Evolutionary conservation across 768 basidiomycete genomes (phyloP), one percentile per base, ranked within the genome.

Genomic region (Exidia glandulosa): DNA sequence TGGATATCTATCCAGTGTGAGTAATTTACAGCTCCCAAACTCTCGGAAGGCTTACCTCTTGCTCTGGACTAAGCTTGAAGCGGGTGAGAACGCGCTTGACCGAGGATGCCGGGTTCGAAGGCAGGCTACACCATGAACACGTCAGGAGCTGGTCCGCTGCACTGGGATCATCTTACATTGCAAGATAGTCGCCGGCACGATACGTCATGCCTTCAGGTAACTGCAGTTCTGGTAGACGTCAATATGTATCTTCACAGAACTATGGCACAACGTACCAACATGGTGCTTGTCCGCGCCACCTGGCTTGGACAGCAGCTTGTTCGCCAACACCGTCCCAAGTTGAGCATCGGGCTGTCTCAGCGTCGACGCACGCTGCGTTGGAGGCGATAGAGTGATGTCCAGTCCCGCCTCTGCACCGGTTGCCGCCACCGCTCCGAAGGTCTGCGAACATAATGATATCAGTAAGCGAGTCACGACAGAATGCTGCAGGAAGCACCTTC

Each of bases 1-100:
- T 59, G 6, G 71, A 64, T 48, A 77, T 69, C 75, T 76, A 54
- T 1, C 25, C 14, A 25, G 27, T 36, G 29, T 32, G 10, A 9
- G 48, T 32, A 3, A 23, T 27, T 27, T 6, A 7, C n/a, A 29
- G 14, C 4, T 36, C 36, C 9, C 9, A 37, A 19, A 9, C 9
- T 10, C 36, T 37, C 36, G 36, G n/a, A n/a, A 10, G 9, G 19
- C 36, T 19, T 29, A 23, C 30, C 25, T 23, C 29, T 37, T 32
- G 33, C 4, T 23, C 57, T n/a, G 33, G 33, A 23, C 14, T 5
- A 14, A 31, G 56, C 7, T 5, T 23, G n/a, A 58, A 56, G 10
- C 14, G 9, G 3, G 31, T 34, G 36, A 56, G 36, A n/a, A 31
- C 58, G 19, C 58, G 58, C 29, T 50, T 59, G 16, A 59, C 58